Evolutionary conservation across 495 filamentous ascomycete genomes (phyloP).

Genomic region (Tetracladium setigerum): DNA sequence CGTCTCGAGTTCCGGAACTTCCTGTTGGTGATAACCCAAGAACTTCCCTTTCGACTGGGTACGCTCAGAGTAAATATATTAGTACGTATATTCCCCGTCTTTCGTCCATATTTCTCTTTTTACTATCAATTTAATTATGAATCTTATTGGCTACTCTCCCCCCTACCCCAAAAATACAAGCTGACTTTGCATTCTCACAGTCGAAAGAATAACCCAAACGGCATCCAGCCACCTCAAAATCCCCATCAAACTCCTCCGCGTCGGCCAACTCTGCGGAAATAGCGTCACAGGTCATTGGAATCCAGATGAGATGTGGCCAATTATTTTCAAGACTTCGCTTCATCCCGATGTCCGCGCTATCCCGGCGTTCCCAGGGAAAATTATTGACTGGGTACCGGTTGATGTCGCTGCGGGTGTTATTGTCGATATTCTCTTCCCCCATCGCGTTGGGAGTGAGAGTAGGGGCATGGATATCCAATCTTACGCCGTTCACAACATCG

Average conservation of each 20-base stretch:
- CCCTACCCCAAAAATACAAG: background rate
- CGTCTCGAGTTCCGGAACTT: constrained; percentile 5
- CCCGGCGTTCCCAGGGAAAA: constrained; percentile 1
- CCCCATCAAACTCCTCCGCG: constrained; percentile 17
- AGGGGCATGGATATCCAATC: background rate
- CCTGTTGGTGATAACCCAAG: constrained; percentile 14
- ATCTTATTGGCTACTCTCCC: no score
- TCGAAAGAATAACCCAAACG: constrained; percentile 18
- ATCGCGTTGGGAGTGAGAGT: background rate
- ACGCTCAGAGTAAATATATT: constrained; percentile 25
- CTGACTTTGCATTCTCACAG: background rate
- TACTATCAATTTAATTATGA: no score
- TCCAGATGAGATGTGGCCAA: constrained; percentile 21
- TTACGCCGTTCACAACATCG: constrained; percentile 15
- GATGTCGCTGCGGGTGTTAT: constrained; percentile 20
- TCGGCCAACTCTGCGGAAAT: constrained; percentile 24
- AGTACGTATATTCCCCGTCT: constrained; percentile 1
- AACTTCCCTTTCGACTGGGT: constrained; percentile 19
- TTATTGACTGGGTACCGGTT: constrained; percentile 27
- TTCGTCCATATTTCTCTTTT: no score
- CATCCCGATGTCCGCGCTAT: constrained; percentile 10
- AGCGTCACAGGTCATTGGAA: constrained; percentile 9
- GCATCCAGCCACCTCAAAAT: constrained; percentile 3
- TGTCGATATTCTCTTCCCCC: constrained; percentile 12
- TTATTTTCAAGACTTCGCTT: constrained; percentile 19